phyloP scores from a whole-genome alignment of 768 basidiomycete species.

The Pulveroboletus ravenelii region DNA sequence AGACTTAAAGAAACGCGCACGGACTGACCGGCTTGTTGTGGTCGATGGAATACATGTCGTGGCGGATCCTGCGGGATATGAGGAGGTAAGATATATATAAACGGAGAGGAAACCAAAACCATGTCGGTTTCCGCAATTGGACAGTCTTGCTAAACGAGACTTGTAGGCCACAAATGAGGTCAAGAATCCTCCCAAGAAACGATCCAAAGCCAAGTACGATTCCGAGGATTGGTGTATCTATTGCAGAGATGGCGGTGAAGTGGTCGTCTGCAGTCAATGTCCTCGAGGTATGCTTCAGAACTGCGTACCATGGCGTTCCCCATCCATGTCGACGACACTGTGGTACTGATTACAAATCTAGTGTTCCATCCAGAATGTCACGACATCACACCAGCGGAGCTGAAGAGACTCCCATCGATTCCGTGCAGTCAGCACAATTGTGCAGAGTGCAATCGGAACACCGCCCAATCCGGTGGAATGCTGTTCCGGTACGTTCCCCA shows the following conservation, averaged over 20 bases:
- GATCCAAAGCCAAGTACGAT: constrained; percentile 37
- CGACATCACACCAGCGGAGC: constrained; percentile 33
- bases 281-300: constrained; percentile 45
- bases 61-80: constrained; percentile 15
- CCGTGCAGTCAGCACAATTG: constrained; percentile 52
- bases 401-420: constrained; percentile 24
- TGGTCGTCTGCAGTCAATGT: constrained; percentile 45
- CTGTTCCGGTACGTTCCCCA: constrained; percentile 43
- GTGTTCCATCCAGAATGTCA: constrained; percentile 53
- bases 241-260: constrained; percentile 56
- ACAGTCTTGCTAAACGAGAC: constrained; percentile 5
- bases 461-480: constrained; percentile 50
- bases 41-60: constrained; percentile 34
- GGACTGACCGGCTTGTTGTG: constrained; percentile 36
- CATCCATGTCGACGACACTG: background rate
- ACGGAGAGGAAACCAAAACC: constrained; percentile 4
- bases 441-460: constrained; percentile 38
- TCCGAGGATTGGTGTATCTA: constrained; percentile 56
- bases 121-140: background rate
- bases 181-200: constrained; percentile 27
- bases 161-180: constrained; percentile 9
- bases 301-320: too few species aligned
- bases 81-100: constrained; percentile 27
- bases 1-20: constrained; percentile 42
- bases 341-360: constrained; percentile 17